A percentile compares a stretch with the other conserved stretches of the same genome.
Evolutionary conservation across 306 rosid genomes (phyloP).

Genomic region (Cucurbita argyrosperma): DNA sequence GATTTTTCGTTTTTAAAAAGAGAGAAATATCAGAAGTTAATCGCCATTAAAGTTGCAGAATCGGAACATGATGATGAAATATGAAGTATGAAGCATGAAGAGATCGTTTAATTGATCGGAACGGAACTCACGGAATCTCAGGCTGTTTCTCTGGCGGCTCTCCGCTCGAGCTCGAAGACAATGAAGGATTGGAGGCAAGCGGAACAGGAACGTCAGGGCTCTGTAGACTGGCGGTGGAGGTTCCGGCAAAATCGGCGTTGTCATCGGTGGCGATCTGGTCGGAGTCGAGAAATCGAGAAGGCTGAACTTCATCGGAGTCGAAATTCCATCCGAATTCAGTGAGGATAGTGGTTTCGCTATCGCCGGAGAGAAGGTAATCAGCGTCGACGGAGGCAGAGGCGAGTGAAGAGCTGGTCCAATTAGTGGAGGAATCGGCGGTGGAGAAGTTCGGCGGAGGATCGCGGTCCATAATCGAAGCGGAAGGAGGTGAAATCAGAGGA

Average conservation of each 20-base stretch:
- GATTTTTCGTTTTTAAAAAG: background rate
- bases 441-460: constrained; percentile 34
- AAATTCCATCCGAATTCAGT: constrained; percentile 64
- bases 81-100: background rate
- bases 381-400: constrained; percentile 3
- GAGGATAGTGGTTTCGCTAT: constrained; percentile 30
- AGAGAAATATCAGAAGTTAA: constrained; percentile 8
- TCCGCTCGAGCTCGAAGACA: constrained; percentile 74
- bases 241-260: constrained; percentile 15
- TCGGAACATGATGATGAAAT: background rate
- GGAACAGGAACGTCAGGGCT: constrained; percentile 15
- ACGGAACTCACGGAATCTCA: constrained; percentile 72
- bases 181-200: constrained; percentile 44
- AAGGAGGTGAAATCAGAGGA: background rate
- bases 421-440: constrained; percentile 26
- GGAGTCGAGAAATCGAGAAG: background rate
- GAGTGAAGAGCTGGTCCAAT: background rate
- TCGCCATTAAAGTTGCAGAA: constrained; percentile 10
- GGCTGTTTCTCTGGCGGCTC: constrained; percentile 64
- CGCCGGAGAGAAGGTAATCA: constrained; percentile 26
- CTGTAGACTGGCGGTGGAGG: background rate
- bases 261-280: constrained; percentile 23
- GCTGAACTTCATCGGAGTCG: constrained; percentile 13
- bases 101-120: constrained; percentile 13
- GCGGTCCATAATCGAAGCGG: constrained; percentile 14